Evolutionary conservation across 148 eudicot genomes (phyloP).

Genomic region (Nepenthes mirabilis): DNA sequence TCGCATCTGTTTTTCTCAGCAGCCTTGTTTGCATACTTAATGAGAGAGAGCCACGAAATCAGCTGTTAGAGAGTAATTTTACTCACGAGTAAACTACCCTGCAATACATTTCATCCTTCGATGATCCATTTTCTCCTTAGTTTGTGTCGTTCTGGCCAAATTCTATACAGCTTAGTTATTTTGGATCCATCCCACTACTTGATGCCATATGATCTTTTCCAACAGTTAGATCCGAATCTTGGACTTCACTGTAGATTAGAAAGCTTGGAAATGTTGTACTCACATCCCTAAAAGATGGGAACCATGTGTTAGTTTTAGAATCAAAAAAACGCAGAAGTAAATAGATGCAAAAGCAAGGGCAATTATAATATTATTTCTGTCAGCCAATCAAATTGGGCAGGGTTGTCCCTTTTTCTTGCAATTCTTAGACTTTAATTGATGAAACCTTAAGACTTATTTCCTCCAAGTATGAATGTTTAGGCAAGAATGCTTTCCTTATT

Average conservation of each 20-base stretch:
- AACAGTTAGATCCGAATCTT: conserved; percentile 14
- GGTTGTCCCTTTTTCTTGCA: no score
- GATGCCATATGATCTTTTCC: conserved; percentile 2
- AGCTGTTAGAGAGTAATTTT: no score
- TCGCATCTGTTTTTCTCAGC: not conserved
- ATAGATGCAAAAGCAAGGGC: not conserved
- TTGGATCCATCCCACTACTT: not conserved
- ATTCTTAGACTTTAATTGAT: no score
- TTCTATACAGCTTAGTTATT: not conserved
- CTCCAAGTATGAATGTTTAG: no score
- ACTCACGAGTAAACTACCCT: no score
- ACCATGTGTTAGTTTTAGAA: not conserved
- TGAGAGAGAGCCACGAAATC: no score
- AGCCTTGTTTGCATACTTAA: conserved; percentile 5
- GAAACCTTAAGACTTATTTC: no score
- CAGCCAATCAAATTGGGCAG: no score
- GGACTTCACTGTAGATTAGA: conserved; percentile 14
- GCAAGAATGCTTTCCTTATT: no score
- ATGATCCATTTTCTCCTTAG: no score
- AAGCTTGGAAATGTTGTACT: conserved; percentile 62
- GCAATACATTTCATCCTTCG: no score
- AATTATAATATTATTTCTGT: no score
- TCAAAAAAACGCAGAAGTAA: not conserved
- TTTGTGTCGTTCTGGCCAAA: not conserved
- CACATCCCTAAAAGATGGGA: conserved; percentile 35